Conservation (phyloP, 2,329 filamentous ascomycete species). For the Fusarium caatingaense region DNA sequence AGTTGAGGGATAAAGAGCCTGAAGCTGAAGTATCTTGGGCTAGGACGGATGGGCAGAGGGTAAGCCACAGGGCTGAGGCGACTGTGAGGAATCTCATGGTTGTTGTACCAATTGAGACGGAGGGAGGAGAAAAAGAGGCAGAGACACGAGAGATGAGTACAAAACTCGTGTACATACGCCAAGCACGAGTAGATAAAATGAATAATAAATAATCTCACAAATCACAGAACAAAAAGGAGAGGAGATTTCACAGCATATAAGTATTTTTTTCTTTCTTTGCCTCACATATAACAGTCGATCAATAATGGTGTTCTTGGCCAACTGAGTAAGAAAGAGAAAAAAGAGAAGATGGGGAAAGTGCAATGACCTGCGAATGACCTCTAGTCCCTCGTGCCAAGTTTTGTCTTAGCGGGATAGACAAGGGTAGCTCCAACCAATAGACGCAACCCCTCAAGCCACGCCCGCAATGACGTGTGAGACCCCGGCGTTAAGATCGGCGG, state of each 20-base stretch:
- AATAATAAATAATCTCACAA: not conserved
- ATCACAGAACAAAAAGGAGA: not conserved
- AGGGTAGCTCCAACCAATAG: conserved; percentile 23
- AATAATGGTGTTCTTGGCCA: not conserved
- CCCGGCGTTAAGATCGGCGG: conserved; percentile 21
- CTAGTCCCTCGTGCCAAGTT: conserved; percentile 15
- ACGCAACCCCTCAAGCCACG: conserved; percentile 33
- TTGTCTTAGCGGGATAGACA: not conserved
- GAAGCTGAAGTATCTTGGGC: conserved; percentile 20
- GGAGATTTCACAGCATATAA: conserved; percentile 12
- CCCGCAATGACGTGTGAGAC: conserved; percentile 22
- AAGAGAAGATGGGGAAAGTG: not conserved
- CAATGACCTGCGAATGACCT: conserved; percentile 8
- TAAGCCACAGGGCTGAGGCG: conserved; percentile 30
- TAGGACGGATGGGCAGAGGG: conserved; percentile 16
- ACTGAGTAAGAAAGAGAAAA: not conserved
- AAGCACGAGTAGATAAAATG: conserved; percentile 4
- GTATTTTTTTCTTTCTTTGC: not conserved
- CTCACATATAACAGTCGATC: not conserved
- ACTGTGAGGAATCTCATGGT: conserved; percentile 31
- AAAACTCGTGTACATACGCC: conserved; percentile 8
- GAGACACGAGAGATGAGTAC: conserved; percentile 1
- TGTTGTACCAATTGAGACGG: not conserved
- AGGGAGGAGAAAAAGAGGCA: not conserved
- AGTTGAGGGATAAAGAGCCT: conserved; percentile 36